Percentiles rank a stretch among this genome's conserved stretches.
These are phyloP conservation scores for Fusarium palustre DNA, from an alignment of 2,329 filamentous ascomycete species.

Conservation along the genomic window DNA sequence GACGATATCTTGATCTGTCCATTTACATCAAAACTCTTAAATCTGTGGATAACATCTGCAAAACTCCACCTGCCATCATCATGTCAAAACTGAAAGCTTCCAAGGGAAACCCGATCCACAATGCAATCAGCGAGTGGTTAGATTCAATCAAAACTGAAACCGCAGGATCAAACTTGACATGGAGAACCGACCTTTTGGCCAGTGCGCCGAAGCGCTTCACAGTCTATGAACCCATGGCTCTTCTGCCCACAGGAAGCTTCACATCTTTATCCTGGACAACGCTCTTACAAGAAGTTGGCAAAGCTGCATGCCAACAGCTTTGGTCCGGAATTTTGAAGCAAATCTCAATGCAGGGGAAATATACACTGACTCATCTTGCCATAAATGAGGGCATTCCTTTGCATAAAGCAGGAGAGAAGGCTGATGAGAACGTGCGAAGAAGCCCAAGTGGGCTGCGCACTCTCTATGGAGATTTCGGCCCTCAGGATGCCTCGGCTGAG, in stretches of 20 bases:
- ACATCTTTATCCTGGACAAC: constrained; percentile 54
- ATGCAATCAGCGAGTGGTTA: constrained; percentile 50
- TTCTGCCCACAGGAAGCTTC: constrained; percentile 71
- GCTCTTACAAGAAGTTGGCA: constrained; percentile 49
- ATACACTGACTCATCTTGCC: constrained; percentile 66
- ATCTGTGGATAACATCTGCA: constrained; percentile 1
- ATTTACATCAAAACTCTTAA: background rate
- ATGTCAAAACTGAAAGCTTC: constrained; percentile 46
- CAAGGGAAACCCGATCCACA: constrained; percentile 49
- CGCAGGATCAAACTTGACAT: constrained; percentile 17
- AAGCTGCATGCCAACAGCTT: constrained; percentile 51
- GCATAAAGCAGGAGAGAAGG: constrained; percentile 46
- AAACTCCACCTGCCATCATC: constrained; percentile 30
- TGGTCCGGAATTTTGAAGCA: constrained; percentile 63
- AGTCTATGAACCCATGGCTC: constrained; percentile 70
- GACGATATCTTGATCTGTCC: background rate
- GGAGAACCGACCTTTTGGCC: constrained; percentile 50
- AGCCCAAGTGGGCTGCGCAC: constrained; percentile 77
- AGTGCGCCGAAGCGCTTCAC: constrained; percentile 68
- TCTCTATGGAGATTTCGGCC: constrained; percentile 81
- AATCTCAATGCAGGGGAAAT: constrained; percentile 58
- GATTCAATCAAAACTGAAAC: constrained; percentile 18
- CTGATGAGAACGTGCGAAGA: constrained; percentile 75
- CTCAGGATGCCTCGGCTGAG: constrained; percentile 46
- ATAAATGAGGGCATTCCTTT: constrained; percentile 72